phyloP scores from a whole-genome alignment of 148 eudicot genomes.

The Fagopyrum tataricum region DNA sequence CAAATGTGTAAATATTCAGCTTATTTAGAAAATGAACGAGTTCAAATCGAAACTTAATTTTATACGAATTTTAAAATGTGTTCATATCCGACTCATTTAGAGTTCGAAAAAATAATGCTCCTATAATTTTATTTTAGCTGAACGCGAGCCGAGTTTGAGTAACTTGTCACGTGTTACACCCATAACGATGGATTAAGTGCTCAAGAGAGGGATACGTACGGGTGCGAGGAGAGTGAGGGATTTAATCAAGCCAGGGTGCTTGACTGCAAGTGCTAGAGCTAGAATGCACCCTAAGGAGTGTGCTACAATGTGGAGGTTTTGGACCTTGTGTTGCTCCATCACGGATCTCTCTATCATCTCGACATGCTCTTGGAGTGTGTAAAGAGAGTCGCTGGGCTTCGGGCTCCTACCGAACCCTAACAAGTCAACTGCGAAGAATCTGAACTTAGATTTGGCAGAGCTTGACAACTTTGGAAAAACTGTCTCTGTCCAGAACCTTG shows the following conservation, averaged over 20 bases:
- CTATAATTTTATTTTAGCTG: too few species aligned
- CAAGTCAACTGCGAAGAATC: slow-evolving; percentile 72
- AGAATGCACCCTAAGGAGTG: slow-evolving; percentile 95
- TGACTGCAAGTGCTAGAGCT: slow-evolving; percentile 78
- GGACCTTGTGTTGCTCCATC: slow-evolving; percentile 45
- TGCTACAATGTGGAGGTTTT: slow-evolving; percentile 88
- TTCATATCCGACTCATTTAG: too few species aligned
- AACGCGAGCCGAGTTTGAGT: too few species aligned
- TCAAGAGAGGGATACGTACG: slow-evolving; percentile 26
- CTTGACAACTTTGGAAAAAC: slow-evolving; percentile 71
- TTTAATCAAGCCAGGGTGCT: slow-evolving; percentile 53
- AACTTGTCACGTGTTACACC: too few species aligned
- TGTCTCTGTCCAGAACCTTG: slow-evolving; percentile 88
- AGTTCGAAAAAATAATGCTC: too few species aligned
- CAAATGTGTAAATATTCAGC: too few species aligned
- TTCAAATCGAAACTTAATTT: too few species aligned
- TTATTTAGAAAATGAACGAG: too few species aligned
- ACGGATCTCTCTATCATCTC: slow-evolving; percentile 83
- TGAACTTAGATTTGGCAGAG: slow-evolving; percentile 53
- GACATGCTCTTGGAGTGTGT: slow-evolving; percentile 74
- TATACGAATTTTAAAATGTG: too few species aligned
- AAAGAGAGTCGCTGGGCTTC: slow-evolving; percentile 71
- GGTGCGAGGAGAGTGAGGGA: slow-evolving; percentile 89
- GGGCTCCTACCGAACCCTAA: slow-evolving; percentile 93
- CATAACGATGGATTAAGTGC: neutral